phyloP scores from a whole-genome alignment of 2,329 filamentous ascomycete species.

The Botrytis elliptica region DNA sequence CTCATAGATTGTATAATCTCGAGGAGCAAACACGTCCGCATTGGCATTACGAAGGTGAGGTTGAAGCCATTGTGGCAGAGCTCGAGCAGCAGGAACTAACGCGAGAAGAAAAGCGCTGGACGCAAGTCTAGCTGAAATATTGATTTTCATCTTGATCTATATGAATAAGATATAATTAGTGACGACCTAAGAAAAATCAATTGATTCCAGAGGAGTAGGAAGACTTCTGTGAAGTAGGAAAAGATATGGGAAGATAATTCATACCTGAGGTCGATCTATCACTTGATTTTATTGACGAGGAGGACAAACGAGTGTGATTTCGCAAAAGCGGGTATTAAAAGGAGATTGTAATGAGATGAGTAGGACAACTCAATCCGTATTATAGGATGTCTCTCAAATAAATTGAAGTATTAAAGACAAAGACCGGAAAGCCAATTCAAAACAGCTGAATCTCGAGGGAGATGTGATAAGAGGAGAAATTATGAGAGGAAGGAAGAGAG shows the following conservation, averaged over 20 bases:
- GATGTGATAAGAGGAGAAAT: conserved; percentile 10
- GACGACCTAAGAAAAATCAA: not conserved
- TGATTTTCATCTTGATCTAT: conserved; percentile 35
- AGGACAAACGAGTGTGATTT: conserved; percentile 16
- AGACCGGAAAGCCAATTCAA: conserved; percentile 26
- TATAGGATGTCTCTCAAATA: not conserved
- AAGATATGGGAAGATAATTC: not conserved
- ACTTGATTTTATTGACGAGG: conserved; percentile 1
- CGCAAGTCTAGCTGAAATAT: conserved; percentile 24
- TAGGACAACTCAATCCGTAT: conserved; percentile 3
- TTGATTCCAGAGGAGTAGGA: not conserved
- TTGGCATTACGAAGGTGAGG: conserved; percentile 25
- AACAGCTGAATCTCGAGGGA: conserved; percentile 17
- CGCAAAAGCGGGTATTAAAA: conserved; percentile 25
- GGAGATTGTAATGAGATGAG: conserved; percentile 19
- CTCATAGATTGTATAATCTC: conserved; percentile 33
- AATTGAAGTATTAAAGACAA: conserved; percentile 24
- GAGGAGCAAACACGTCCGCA: conserved; percentile 27
- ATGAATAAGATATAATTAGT: conserved; percentile 1
- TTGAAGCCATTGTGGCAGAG: conserved; percentile 33
- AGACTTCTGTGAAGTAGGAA: not conserved
- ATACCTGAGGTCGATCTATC: conserved; percentile 12
- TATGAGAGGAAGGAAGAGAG: conserved; percentile 19
- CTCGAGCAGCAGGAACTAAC: conserved; percentile 27
- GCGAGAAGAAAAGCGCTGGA: conserved; percentile 27